phyloP scores from a whole-genome alignment of 2,329 filamentous ascomycete genomes.

The Aspergillus sclerotialis region DNA sequence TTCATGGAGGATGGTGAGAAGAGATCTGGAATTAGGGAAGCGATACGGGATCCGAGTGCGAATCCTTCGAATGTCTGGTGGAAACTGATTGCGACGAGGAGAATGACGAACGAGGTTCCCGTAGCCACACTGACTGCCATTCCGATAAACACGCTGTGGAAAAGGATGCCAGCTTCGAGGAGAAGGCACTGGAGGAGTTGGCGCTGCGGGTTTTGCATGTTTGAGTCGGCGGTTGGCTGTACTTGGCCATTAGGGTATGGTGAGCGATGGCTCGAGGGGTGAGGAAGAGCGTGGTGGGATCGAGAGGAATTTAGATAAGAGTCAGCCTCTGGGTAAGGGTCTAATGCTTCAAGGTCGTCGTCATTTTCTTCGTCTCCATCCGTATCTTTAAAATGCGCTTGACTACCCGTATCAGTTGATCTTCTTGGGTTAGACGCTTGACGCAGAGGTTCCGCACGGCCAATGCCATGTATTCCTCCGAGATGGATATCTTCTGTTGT shows the following conservation, averaged over 20 bases:
- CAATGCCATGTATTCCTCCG: conserved; percentile 8
- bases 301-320: conserved; percentile 9
- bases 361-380: conserved; percentile 48
- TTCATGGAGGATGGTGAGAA: conserved; percentile 67
- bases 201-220: conserved; percentile 53
- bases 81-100: conserved; percentile 73
- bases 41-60: conserved; percentile 76
- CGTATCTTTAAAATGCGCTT: conserved; percentile 12
- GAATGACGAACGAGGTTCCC: conserved; percentile 70
- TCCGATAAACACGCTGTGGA: conserved; percentile 79
- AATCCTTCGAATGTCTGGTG: conserved; percentile 87
- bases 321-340: conserved; percentile 21
- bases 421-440: conserved; percentile 10
- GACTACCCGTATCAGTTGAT: conserved; percentile 12
- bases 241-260: conserved; percentile 8
- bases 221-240: conserved; percentile 22
- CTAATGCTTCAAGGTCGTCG: conserved; percentile 53
- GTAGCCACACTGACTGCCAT: conserved; percentile 80
- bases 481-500: conserved; percentile 15
- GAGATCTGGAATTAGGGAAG: conserved; percentile 57
- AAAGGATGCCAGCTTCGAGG: conserved; percentile 75
- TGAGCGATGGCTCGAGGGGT: conserved; percentile 7
- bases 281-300: conserved; percentile 7
- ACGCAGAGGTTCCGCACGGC: conserved; percentile 3
- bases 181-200: conserved; percentile 71